Base-by-base conservation (phyloP, 75 land plant genomes). In the Sequoia sempervirens region DNA sequence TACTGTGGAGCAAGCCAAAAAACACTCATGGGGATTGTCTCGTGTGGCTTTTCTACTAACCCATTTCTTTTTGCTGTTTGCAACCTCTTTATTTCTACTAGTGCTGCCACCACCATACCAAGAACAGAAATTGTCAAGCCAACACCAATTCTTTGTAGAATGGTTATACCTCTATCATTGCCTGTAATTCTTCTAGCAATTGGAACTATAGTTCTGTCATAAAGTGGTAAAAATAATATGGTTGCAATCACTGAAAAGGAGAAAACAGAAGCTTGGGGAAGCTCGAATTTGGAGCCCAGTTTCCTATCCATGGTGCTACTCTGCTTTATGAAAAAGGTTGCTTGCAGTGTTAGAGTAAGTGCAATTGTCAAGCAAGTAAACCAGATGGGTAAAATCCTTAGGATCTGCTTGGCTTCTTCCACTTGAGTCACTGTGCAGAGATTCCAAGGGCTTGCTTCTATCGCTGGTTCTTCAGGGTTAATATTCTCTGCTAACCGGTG, bases 271-370 rank as follows among this genome's bases (percentile, higher is more conserved):
- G 88, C 90, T 32, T 88, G 84, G 4, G 90, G 89, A 3, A 89
- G 66, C 74, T 82, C 37, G 64, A 89, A 79, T 50, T 7, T 28
- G 30, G 76, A 23, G 23, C 84, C 68, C 5, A 89, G 54, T 73
- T 52, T 64, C 50, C 91, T 72, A 82, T 89, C 85, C 89, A 89
- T 83, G 53, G 89, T 89, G 82, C 87, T 61, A 14, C 88, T 88
- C 81, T 89, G 90, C 66, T 87, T 84, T 28, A 81, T 84, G 84
- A 86, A 89, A 74, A 91, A 85, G 2, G 94, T 91, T 50, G 87
- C n/a, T 0, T 83, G 45, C 47, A 89, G 90, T 26, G 92, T 40
- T 72, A 78, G 82, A 66, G 89, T 46, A 12, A 84, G 47, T 10
- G 46, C 40, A 41, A 81, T 64, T 53, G 75, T 80, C 38, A 85